phyloP scores from a whole-genome alignment of 441 rosid genomes.

The Viola pubescens region DNA sequence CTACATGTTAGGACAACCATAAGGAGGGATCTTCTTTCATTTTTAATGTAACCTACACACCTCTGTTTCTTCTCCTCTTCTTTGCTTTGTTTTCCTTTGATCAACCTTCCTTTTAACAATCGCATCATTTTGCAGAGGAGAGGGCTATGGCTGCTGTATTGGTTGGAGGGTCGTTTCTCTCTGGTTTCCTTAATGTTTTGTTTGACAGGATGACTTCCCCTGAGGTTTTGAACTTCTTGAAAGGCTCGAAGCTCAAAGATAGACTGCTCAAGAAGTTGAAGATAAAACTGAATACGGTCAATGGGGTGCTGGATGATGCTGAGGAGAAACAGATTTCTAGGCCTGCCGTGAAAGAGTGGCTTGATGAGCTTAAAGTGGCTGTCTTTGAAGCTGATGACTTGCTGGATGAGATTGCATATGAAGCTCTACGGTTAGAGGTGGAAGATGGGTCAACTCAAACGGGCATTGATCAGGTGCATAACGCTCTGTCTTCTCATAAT shows the following conservation, averaged over 20 bases:
- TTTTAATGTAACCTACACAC: too few species aligned
- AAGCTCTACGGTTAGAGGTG: neutral
- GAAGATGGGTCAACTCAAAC: neutral
- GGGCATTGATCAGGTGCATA: conserved; percentile 1
- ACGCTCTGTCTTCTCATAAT: neutral
- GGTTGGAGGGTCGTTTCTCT: conserved; percentile 27
- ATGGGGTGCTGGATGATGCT: conserved; percentile 14
- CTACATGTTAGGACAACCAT: too few species aligned
- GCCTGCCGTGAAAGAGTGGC: conserved; percentile 10
- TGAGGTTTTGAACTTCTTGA: conserved; percentile 17
- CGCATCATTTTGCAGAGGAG: neutral
- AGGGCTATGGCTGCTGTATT: conserved; percentile 15
- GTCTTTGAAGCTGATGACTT: conserved; percentile 13
- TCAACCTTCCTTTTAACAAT: neutral
- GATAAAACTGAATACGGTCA: neutral
- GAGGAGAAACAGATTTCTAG: conserved; percentile 10
- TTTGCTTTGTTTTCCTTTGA: neutral
- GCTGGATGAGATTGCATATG: conserved; percentile 14
- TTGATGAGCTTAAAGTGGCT: conserved; percentile 11
- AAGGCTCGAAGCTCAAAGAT: neutral
- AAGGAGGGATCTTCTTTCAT: too few species aligned
- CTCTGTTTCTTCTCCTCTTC: too few species aligned
- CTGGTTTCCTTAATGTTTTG: conserved; percentile 23
- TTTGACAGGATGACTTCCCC: conserved; percentile 21
- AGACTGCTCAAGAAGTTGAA: conserved; percentile 6